These are phyloP conservation scores for Phialophora chinensis DNA, from an alignment of 2,329 filamentous ascomycete species.

Conservation along the genomic window DNA sequence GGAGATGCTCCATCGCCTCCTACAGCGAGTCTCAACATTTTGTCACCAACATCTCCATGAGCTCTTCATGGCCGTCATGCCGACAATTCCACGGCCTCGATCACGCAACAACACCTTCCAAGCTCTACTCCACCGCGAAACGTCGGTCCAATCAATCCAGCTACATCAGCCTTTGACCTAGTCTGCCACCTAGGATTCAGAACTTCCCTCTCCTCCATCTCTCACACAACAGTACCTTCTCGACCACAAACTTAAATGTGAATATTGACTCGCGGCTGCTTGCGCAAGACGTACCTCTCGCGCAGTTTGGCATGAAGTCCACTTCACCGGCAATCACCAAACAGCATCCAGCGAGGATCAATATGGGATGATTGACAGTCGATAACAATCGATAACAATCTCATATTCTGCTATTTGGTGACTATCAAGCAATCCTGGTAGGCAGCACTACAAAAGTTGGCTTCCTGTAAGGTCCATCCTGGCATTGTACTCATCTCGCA, in stretches of 20 bases:
- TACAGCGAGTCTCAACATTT: too few species aligned
- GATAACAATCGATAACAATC: neutral
- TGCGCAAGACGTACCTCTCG: neutral
- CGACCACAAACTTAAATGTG: too few species aligned
- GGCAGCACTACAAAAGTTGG: neutral
- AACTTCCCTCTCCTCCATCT: too few species aligned
- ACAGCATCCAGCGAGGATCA: neutral
- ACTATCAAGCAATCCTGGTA: neutral
- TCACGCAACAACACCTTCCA: neutral
- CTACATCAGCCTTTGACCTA: too few species aligned
- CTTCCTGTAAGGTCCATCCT: neutral
- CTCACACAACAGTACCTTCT: too few species aligned
- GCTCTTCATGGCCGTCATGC: neutral
- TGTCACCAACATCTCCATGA: neutral
- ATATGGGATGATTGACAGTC: neutral
- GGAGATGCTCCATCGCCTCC: too few species aligned
- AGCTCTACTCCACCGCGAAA: neutral
- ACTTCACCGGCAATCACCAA: neutral
- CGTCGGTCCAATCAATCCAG: neutral
- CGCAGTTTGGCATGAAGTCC: neutral
- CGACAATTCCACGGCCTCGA: neutral
- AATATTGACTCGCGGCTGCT: neutral
- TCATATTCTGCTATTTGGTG: neutral
- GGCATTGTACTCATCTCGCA: neutral
- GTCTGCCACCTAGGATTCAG: too few species aligned